phyloP scores from a whole-genome alignment of 768 basidiomycete genomes.

The Psilocybe cyanescens region DNA sequence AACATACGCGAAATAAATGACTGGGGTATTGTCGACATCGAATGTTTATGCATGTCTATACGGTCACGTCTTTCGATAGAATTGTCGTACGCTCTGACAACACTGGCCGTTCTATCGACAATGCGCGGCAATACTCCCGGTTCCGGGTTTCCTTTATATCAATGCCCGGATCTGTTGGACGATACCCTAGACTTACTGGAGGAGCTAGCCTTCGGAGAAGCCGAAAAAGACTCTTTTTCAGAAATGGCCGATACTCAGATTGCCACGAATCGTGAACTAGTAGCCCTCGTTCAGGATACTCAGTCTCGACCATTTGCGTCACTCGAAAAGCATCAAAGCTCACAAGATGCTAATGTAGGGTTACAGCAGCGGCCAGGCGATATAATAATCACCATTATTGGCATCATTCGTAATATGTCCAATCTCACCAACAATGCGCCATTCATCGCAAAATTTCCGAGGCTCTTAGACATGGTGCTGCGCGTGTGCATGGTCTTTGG shows the following conservation, averaged over 20 bases:
- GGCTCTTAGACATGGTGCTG: constrained; percentile 67
- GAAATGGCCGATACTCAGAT: constrained; percentile 38
- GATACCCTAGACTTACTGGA: constrained; percentile 88
- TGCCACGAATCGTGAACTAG: constrained; percentile 68
- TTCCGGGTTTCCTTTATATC: constrained; percentile 74
- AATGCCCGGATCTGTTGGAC: constrained; percentile 81
- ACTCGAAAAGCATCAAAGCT: constrained; percentile 51
- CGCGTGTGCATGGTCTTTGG: constrained; percentile 57
- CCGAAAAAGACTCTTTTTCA: constrained; percentile 33
- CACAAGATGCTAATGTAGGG: constrained; percentile 51
- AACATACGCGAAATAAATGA: constrained; percentile 76
- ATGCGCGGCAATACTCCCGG: constrained; percentile 69
- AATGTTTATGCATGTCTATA: constrained; percentile 91
- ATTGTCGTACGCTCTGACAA: constrained; percentile 88
- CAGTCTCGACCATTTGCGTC: constrained; percentile 64
- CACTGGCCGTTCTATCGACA: constrained; percentile 79
- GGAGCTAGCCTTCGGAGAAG: constrained; percentile 72
- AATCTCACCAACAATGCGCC: constrained; percentile 69
- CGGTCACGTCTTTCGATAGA: constrained; percentile 85
- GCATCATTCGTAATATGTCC: constrained; percentile 89
- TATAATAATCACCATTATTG: constrained; percentile 68
- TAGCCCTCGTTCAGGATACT: constrained; percentile 59
- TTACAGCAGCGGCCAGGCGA: constrained; percentile 72
- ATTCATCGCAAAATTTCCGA: constrained; percentile 66
- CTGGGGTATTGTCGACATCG: constrained; percentile 89